Evolutionary conservation across 352 stramenopile genomes (phyloP), one percentile per base, ranked within the genome.

Genomic region (Globisporangium perplexum): DNA sequence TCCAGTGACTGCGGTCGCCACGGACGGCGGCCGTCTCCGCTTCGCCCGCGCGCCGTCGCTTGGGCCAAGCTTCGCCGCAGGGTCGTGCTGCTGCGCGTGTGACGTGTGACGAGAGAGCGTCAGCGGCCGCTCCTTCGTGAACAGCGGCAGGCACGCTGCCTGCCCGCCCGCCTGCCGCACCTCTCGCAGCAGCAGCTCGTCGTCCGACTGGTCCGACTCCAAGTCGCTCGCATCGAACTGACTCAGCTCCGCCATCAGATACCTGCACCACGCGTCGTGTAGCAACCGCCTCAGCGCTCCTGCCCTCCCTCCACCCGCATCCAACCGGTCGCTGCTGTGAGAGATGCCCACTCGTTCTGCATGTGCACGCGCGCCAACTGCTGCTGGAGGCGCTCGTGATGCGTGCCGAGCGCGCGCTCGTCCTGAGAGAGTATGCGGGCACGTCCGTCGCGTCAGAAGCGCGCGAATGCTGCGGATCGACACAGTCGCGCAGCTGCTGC

Each of bases 281-380:
- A 22, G 38, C 3, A 18, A 3, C 39, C 7, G 7, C 5, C 18
- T 45, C 33, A 44, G 39, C n/a, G 22, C 8, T 6, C 39, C n/a
- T 24, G 14, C 20, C 17, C 38, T 30, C 2, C 5, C 26, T 30
- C 26, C 5, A 30, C 5, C 6, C 22, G n/a, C 39, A 44, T 20
- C 8, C 39, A 24, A 10, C n/a, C 39, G 10, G 15, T 1, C 10
- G 7, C 38, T 8, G 10, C 12, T 15, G 31, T 4, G 8, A 12
- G 11, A 45, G n/a, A n/a, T n/a, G n/a, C 41, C n/a, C 41, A 46
- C 41, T 46, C 41, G n/a, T 46, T 46, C 41, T 46, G 41, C 20
- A 46, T 22, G 41, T 46, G 41, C 41, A 46, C 41, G 22, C 41
- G 41, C n/a, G 14, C 41, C 20, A 46, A 17, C 7, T 46, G 41